Evolutionary conservation across 305 asterid genomes (phyloP), one percentile per base, ranked within the genome.

Genomic region (Fraxinus latifolia): DNA sequence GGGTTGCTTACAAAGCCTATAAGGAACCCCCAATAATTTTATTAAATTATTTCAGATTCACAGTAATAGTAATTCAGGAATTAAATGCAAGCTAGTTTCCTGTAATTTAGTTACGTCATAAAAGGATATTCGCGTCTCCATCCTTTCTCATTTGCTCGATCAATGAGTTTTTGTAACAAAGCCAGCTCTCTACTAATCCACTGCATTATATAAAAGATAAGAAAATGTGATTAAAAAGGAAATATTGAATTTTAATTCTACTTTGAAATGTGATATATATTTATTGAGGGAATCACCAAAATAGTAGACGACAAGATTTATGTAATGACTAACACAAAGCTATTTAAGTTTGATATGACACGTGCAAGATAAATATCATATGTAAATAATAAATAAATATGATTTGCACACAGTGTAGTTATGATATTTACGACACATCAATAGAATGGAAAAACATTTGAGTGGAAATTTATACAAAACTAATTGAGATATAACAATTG

Each of bases 111-210:
- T 71, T 78, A 86, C 70, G 36, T 67, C 53, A 42, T 21, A 42
- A 86, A 93, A 92, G 98, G 99, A 95, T 95, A 95, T 94, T 92
- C 88, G 4, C 86, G 79, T 83, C 94, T 93, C 92, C 96, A 86
- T 79, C 99, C 99, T 92, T 94, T 93, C 84, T 92, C 98, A 83
- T 92, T 91, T 84, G 97, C 95, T 17, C 55, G 90, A 15, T 88
- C 90, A 36, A 89, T 91, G 81, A 65, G 92, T 23, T 42, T 74
- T 76, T 78, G 84, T 92, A 92, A 77, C 84, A 84, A 58, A 60
- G 17, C 77, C 89, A 94, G 90, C 85, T 95, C 92, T 87, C 86
- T 88, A 50, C 29, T 75, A 91, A 95, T 93, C 93, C 93, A 79
- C 97, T 95, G 93, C 84, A 80, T 68, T 29, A 29, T 68, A 74